These are phyloP conservation scores for Suillus subalutaceus DNA, from an alignment of 768 basidiomycete genomes.

Conservation along the genomic window DNA sequence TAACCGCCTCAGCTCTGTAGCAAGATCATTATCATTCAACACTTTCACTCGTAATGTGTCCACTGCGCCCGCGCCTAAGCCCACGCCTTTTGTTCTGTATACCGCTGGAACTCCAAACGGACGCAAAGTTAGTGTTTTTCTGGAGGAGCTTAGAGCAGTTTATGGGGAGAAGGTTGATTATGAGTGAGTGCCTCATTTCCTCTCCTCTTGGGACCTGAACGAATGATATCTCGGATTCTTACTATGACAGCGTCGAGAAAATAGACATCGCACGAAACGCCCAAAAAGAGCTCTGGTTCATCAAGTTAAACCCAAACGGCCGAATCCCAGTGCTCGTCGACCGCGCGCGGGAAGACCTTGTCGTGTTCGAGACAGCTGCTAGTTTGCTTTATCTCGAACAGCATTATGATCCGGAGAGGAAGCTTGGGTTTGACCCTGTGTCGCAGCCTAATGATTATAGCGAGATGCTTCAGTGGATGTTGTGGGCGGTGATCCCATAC, in stretches of 20 bases:
- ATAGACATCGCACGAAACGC: slow-evolving; percentile 25
- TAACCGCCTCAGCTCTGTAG: slow-evolving; percentile 2
- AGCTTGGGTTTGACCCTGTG: slow-evolving; percentile 42
- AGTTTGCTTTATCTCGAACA: slow-evolving; percentile 48
- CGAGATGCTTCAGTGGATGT: slow-evolving; percentile 51
- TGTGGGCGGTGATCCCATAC: slow-evolving; percentile 37
- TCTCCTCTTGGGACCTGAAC: not conserved
- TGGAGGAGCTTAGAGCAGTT: slow-evolving; percentile 59
- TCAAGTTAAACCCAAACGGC: slow-evolving; percentile 44
- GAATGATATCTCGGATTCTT: not conserved
- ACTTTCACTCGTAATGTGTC: slow-evolving; percentile 17
- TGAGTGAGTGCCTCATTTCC: slow-evolving; percentile 28
- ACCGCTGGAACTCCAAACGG: slow-evolving; percentile 61
- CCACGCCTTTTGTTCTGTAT: slow-evolving; percentile 51
- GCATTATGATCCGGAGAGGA: slow-evolving; percentile 45
- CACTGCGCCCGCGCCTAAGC: not conserved
- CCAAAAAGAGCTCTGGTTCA: slow-evolving; percentile 37
- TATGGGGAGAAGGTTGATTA: slow-evolving; percentile 39
- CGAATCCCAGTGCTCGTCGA: slow-evolving; percentile 43
- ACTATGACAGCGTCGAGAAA: slow-evolving; percentile 14
- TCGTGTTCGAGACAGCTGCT: slow-evolving; percentile 47
- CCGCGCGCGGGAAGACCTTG: slow-evolving; percentile 30
- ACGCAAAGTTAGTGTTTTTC: slow-evolving; percentile 49
- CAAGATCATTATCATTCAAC: not conserved
- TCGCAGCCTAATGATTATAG: slow-evolving; percentile 34